Conservation (phyloP, 495 filamentous ascomycete genomes). For the Hypoxylon subgilvum region DNA sequence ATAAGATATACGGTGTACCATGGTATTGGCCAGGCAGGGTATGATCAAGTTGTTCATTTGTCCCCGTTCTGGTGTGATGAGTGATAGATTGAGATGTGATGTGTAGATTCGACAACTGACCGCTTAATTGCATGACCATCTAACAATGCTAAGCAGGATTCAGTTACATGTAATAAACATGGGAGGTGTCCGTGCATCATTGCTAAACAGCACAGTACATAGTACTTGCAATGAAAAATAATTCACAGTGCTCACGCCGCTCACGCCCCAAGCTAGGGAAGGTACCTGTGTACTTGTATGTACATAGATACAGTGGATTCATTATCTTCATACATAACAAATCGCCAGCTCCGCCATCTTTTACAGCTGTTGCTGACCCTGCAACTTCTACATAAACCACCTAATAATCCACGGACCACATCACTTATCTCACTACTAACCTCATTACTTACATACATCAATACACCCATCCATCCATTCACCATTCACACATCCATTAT, state of each 20-base stretch:
- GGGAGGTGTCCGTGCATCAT: no score
- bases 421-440: neutral
- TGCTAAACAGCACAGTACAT: no score
- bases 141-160: no score
- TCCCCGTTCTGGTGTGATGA: constrained; percentile 14
- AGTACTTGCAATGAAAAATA: no score
- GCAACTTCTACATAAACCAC: no score
- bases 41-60: constrained; percentile 16
- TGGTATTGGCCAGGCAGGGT: neutral
- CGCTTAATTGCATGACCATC: neutral
- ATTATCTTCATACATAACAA: no score
- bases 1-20: no score
- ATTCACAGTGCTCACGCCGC: neutral
- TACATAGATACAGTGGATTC: neutral
- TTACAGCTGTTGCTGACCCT: no score
- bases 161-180: no score
- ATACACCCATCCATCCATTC: neutral
- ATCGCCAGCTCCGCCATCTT: no score
- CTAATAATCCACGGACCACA: no score
- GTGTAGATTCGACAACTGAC: neutral
- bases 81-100: constrained; percentile 9
- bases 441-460: neutral
- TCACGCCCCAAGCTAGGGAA: neutral
- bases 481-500: neutral
- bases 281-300: neutral